These are phyloP conservation scores for Colletotrichum gigasporum DNA, from an alignment of 2,329 filamentous ascomycete genomes.

Conservation along the genomic window DNA sequence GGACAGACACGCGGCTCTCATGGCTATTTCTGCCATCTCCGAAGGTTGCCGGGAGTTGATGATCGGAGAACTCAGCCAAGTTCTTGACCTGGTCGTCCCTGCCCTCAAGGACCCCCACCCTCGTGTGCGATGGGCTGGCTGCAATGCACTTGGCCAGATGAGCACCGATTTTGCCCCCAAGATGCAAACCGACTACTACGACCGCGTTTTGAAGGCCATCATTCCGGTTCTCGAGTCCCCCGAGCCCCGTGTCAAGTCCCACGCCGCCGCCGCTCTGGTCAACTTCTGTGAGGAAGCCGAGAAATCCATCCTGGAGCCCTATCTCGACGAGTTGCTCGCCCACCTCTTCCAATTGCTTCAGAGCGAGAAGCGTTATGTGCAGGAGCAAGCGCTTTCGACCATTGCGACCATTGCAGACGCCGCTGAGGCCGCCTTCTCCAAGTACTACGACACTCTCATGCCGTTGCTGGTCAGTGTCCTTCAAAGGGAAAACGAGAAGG, in stretches of 20 bases:
- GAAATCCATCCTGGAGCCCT: constrained; percentile 89
- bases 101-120: constrained; percentile 90
- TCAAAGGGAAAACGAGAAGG: constrained; percentile 89
- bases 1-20: constrained; percentile 94
- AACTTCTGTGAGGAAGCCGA: constrained; percentile 99
- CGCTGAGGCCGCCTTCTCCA: constrained; percentile 91
- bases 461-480: constrained; percentile 91
- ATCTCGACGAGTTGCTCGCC: constrained; percentile 86
- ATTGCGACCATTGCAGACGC: constrained; percentile 99
- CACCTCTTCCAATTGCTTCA: constrained; percentile 89
- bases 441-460: constrained; percentile 97
- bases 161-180: constrained; percentile 98
- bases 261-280: constrained; percentile 95
- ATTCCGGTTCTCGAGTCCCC: constrained; percentile 91
- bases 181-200: constrained; percentile 97
- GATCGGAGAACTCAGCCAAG: constrained; percentile 92
- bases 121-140: constrained; percentile 95
- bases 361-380: constrained; percentile 93
- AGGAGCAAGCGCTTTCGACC: constrained; percentile 96
- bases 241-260: constrained; percentile 94
- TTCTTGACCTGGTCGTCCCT: constrained; percentile 93
- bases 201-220: constrained; percentile 86
- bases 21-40: constrained; percentile 98
- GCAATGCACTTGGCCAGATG: constrained; percentile 99
- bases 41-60: constrained; percentile 97